Evolutionary conservation across 2,329 filamentous ascomycete genomes (phyloP).

Genomic region (Periconia sp.): DNA sequence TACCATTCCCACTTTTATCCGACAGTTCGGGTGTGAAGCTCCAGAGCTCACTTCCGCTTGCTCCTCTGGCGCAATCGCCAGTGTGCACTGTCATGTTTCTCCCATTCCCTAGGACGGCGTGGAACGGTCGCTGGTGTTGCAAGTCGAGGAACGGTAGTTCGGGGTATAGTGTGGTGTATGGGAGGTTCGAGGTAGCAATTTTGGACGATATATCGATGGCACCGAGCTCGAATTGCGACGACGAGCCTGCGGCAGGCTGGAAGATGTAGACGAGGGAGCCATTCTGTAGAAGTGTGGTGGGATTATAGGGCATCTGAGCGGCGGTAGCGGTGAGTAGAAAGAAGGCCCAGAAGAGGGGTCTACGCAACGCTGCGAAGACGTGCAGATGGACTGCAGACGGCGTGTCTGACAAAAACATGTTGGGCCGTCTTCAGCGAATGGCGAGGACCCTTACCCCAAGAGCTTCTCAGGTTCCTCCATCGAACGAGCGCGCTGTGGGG

Average conservation of each 20-base stretch:
- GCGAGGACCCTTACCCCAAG: conserved; percentile 19
- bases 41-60: conserved; percentile 67
- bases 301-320: conserved; percentile 74
- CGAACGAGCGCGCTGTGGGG: conserved; percentile 13
- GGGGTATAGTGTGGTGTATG: conserved; percentile 58
- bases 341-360: conserved; percentile 14
- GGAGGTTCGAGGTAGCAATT: conserved; percentile 56
- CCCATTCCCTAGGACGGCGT: conserved; percentile 69
- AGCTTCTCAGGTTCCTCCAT: conserved; percentile 19
- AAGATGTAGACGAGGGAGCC: conserved; percentile 73
- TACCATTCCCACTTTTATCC: conserved; percentile 56
- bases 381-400: conserved; percentile 7
- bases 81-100: conserved; percentile 76
- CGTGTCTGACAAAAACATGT: conserved; percentile 13
- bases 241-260: conserved; percentile 57
- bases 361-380: conserved; percentile 9
- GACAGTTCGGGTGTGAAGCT: conserved; percentile 61
- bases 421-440: conserved; percentile 3
- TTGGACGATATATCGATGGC: conserved; percentile 69
- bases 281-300: conserved; percentile 72
- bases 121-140: conserved; percentile 63
- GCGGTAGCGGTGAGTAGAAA: conserved; percentile 11
- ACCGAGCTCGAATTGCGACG: conserved; percentile 61
- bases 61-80: conserved; percentile 70
- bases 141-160: conserved; percentile 68